phyloP scores from a whole-genome alignment of 73 alveolate genomes.

The Uronychia setigera region DNA sequence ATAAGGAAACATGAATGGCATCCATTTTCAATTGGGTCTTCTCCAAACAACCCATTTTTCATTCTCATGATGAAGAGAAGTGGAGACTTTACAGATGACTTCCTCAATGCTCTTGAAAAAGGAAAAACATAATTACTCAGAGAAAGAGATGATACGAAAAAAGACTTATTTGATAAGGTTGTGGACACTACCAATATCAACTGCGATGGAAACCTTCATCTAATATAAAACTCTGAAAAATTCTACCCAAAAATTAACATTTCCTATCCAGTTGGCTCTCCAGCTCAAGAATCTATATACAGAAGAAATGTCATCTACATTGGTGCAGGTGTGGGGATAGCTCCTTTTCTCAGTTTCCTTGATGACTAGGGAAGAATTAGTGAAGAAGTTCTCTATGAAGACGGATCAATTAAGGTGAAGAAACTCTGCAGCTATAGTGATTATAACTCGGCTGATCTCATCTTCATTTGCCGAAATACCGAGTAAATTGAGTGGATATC shows the following conservation, averaged over 20 bases:
- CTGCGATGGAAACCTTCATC: background rate
- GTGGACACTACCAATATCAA: background rate
- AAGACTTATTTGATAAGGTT: background rate
- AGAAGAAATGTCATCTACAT: constrained; percentile 11
- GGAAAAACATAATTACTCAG: background rate
- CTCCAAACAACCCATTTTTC: background rate
- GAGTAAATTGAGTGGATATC: background rate
- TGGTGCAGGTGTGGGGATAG: constrained; percentile 39
- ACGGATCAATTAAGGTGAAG: background rate
- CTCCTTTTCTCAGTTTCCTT: constrained; percentile 25
- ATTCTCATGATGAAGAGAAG: background rate
- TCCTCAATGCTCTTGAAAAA: background rate
- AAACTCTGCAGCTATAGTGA: background rate
- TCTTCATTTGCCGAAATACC: constrained; percentile 12
- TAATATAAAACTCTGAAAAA: background rate
- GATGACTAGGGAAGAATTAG: constrained; percentile 14
- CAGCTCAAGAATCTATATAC: constrained; percentile 3
- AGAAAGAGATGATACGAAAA: background rate
- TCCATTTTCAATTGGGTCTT: constrained; percentile 24
- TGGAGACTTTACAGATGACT: constrained; percentile 18
- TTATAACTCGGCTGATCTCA: background rate
- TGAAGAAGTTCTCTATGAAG: background rate
- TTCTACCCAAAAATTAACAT: constrained; percentile 17
- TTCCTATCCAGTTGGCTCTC: constrained; percentile 8
- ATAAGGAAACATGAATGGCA: too few relatives aligned